Percentiles rank a stretch among this genome's conserved stretches.
These are phyloP conservation scores for Pyricularia pennisetigena DNA, from an alignment of 2,329 filamentous ascomycete genomes.

Conservation along the genomic window DNA sequence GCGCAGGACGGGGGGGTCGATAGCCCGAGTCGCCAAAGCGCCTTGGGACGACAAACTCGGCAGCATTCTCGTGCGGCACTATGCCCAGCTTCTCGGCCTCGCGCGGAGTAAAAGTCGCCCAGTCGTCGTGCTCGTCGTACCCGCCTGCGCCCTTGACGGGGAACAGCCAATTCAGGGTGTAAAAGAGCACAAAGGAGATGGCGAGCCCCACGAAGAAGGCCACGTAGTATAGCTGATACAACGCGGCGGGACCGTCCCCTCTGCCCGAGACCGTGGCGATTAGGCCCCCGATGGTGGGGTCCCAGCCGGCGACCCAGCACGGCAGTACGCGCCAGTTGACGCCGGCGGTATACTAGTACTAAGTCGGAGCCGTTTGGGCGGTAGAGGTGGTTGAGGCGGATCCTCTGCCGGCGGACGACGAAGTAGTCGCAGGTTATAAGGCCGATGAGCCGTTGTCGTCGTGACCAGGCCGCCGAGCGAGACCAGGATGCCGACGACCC, in stretches of 20 bases:
- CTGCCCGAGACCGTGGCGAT: slow-evolving; percentile 22
- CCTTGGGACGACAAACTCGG: background rate
- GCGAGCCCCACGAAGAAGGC: slow-evolving; percentile 30
- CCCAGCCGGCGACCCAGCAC: slow-evolving; percentile 20
- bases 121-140: slow-evolving; percentile 31
- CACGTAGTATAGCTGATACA: slow-evolving; percentile 35
- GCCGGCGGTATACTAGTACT: slow-evolving; percentile 34
- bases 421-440: slow-evolving; percentile 28
- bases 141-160: slow-evolving; percentile 28
- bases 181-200: slow-evolving; percentile 11
- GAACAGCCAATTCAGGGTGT: slow-evolving; percentile 23
- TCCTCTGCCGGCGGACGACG: slow-evolving; percentile 20
- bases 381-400: slow-evolving; percentile 26
- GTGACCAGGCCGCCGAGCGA: slow-evolving; percentile 31
- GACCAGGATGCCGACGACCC: slow-evolving; percentile 28
- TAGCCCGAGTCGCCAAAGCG: background rate
- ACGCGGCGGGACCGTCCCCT: slow-evolving; percentile 19
- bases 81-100: slow-evolving; percentile 21
- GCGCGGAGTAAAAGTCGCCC: slow-evolving; percentile 30
- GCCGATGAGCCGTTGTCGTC: slow-evolving; percentile 26
- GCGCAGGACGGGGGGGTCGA: too few relatives aligned
- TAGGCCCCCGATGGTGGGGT: slow-evolving; percentile 20
- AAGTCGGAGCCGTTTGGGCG: slow-evolving; percentile 18
- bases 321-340: slow-evolving; percentile 31
- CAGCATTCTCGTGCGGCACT: background rate